A percentile compares a stretch with the other conserved stretches of the same genome.
phyloP scores from a whole-genome alignment of 75 land plant species.

The Selaginella moellendorffii region DNA sequence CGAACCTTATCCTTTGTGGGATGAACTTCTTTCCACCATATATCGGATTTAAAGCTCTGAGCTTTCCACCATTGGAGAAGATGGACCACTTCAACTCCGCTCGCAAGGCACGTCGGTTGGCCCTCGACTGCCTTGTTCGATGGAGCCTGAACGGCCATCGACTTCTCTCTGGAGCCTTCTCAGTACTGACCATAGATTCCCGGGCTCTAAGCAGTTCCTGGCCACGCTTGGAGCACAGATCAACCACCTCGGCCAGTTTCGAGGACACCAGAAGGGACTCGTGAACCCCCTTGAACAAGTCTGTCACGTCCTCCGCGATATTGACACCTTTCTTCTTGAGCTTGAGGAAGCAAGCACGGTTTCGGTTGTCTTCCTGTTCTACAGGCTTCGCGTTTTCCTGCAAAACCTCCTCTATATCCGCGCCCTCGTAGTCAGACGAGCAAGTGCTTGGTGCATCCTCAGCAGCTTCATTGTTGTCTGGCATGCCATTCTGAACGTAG shows the following conservation, averaged over 20 bases:
- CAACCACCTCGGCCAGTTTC: slow-evolving; percentile 5
- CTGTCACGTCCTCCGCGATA: neutral
- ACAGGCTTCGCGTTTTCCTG: too few relatives aligned
- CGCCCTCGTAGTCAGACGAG: neutral
- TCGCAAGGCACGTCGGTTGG: neutral
- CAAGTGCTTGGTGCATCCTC: neutral
- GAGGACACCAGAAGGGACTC: neutral
- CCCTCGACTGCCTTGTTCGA: neutral
- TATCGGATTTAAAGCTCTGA: neutral
- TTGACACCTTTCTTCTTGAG: neutral
- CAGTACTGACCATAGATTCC: neutral
- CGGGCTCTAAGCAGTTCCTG: neutral
- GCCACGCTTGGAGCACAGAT: neutral
- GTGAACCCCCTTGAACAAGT: neutral
- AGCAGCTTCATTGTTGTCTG: neutral
- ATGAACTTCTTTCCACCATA: neutral
- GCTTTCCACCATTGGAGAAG: neutral
- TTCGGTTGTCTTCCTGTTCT: too few relatives aligned
- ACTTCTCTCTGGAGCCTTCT: neutral
- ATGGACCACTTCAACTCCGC: slow-evolving; percentile 1
- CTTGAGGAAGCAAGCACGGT: neutral
- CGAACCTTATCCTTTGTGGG: neutral
- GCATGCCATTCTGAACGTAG: neutral
- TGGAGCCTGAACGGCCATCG: neutral
- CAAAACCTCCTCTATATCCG: neutral